These are phyloP conservation scores for Waltergamsia citrina DNA, from an alignment of 2,329 filamentous ascomycete species.

Conservation along the genomic window DNA sequence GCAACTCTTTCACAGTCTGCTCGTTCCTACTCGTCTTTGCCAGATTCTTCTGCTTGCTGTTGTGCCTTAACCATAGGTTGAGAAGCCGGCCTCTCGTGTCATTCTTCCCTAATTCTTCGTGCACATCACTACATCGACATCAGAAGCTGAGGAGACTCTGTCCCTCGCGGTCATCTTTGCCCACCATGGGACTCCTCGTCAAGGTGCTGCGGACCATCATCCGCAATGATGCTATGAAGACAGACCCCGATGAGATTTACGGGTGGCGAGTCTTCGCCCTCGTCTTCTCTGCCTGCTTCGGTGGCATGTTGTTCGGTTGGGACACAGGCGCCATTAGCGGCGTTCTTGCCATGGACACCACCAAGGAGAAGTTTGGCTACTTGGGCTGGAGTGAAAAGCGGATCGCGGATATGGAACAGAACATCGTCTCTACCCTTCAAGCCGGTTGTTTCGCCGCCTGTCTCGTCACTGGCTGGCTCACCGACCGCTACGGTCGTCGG, in stretches of 20 bases:
- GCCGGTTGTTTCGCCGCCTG: constrained; percentile 59
- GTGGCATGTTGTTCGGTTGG: constrained; percentile 45
- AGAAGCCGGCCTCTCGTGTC: too few relatives aligned
- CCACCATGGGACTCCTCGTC: constrained; percentile 3
- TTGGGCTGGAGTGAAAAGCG: constrained; percentile 12
- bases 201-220: constrained; percentile 45
- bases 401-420: constrained; percentile 48
- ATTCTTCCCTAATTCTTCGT: too few relatives aligned
- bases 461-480: constrained; percentile 42
- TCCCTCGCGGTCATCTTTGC: too few relatives aligned
- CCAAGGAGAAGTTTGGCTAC: constrained; percentile 35
- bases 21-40: too few relatives aligned
- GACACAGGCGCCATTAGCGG: constrained; percentile 59
- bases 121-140: too few relatives aligned
- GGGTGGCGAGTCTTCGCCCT: constrained; percentile 59
- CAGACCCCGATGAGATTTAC: constrained; percentile 58
- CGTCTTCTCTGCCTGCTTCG: constrained; percentile 57
- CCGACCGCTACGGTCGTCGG: constrained; percentile 47
- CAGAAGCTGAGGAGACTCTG: background rate
- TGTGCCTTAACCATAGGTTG: too few relatives aligned
- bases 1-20: too few relatives aligned
- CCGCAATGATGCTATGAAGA: constrained; percentile 62
- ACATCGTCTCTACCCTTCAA: constrained; percentile 62
- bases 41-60: too few relatives aligned
- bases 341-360: constrained; percentile 50